Percentiles rank a stretch among this genome's conserved stretches.
These are phyloP conservation scores for Mucor mucedo DNA, from an alignment of 371 early-diverging fungal species.

Conservation along the genomic window DNA sequence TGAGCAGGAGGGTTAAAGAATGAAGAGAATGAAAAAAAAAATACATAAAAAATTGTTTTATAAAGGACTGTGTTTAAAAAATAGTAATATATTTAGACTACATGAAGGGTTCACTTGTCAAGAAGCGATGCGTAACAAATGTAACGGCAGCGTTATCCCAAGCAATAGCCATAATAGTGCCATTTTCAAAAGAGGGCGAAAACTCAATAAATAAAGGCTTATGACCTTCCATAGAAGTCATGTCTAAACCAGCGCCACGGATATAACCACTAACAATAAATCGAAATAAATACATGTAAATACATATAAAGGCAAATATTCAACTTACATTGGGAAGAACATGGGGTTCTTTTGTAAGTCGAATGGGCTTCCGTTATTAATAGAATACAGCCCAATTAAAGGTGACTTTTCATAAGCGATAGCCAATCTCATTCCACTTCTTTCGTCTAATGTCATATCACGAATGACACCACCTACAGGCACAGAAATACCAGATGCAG, in stretches of 20 bases:
- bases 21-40: neutral
- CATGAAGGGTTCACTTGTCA: constrained; percentile 21
- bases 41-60: neutral
- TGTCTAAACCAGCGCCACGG: constrained; percentile 25
- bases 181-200: constrained; percentile 23
- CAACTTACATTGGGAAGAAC: constrained; percentile 33
- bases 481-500: neutral
- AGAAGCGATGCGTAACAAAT: constrained; percentile 35
- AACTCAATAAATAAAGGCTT: constrained; percentile 30
- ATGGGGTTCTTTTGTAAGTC: constrained; percentile 21
- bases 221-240: constrained; percentile 14
- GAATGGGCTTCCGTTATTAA: constrained; percentile 23
- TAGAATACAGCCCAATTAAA: constrained; percentile 31
- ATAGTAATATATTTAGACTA: neutral
- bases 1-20: neutral
- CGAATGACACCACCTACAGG: constrained; percentile 30
- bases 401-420: constrained; percentile 35
- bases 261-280: constrained; percentile 36
- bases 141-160: constrained; percentile 38
- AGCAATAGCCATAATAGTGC: constrained; percentile 33
- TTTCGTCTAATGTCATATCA: constrained; percentile 40
- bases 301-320: neutral
- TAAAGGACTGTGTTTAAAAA: neutral
- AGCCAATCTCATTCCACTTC: constrained; percentile 39
- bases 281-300: no score